These are phyloP conservation scores for Phialemoniopsis sp. DNA, from an alignment of 2,329 filamentous ascomycete genomes.

Conservation along the genomic window DNA sequence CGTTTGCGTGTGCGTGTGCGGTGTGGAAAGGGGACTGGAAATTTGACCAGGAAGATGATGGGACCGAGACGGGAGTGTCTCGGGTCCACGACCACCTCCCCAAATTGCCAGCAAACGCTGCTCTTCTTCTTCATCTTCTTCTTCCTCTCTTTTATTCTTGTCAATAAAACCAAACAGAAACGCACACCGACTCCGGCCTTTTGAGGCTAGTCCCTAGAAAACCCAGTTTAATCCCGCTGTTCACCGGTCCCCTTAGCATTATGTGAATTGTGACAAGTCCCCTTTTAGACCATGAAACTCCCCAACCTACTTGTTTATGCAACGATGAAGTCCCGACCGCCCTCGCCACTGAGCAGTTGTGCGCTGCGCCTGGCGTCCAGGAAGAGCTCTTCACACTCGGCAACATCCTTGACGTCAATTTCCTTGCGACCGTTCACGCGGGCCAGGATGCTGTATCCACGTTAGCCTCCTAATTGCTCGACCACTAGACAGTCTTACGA, in stretches of 20 bases:
- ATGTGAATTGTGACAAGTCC: slow-evolving; percentile 21
- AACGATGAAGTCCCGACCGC: slow-evolving; percentile 62
- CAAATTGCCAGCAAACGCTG: too few species aligned
- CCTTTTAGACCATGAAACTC: slow-evolving; percentile 4
- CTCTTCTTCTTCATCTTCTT: not conserved
- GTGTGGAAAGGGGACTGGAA: too few species aligned
- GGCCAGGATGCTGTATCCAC: slow-evolving; percentile 68
- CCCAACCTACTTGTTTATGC: slow-evolving; percentile 32
- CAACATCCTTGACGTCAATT: slow-evolving; percentile 73
- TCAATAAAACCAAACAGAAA: not conserved
- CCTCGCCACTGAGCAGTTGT: slow-evolving; percentile 57
- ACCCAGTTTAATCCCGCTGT: slow-evolving; percentile 7
- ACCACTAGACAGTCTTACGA: slow-evolving; percentile 20
- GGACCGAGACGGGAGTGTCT: too few species aligned
- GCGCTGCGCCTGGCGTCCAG: slow-evolving; percentile 79
- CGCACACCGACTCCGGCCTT: not conserved
- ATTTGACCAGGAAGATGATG: too few species aligned
- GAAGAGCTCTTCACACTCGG: slow-evolving; percentile 80
- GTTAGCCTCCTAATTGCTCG: slow-evolving; percentile 14
- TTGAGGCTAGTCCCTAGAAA: slow-evolving; percentile 2
- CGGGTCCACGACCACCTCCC: too few species aligned
- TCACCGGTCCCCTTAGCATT: slow-evolving; percentile 9
- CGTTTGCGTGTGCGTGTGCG: too few species aligned
- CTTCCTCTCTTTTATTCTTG: slow-evolving; percentile 4
- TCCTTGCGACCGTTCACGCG: slow-evolving; percentile 74